Base-by-base conservation (phyloP, 1,139 yeast genomes). In the Hyphopichia buzzinii region DNA sequence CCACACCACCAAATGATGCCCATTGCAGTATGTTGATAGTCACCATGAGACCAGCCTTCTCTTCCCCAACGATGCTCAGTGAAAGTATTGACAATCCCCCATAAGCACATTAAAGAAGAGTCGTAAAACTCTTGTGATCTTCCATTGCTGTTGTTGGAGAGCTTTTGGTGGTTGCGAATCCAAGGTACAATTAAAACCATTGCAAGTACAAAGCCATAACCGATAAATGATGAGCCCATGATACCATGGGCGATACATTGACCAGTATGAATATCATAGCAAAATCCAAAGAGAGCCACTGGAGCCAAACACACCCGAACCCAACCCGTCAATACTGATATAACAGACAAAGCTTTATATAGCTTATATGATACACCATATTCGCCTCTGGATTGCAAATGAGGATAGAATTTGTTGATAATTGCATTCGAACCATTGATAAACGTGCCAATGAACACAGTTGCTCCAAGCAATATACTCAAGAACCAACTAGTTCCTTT, bases 1-100 rank as follows among this genome's bases (percentile, higher is more conserved):
- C 96, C 95, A 39, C 88, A 79, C 94, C 96, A 89, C 95, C 97
- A 90, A 28, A 90, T 74, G 39, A 90, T 84, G 2, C 97, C 97
- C 96, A 90, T 88, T 19, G 95, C 78, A 0, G 97, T 88, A 59
- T 89, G 97, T 62, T 89, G 96, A 56, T 83, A 87, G 56, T 85
- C 95, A 4, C 95, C 94, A 70, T 86, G 94, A 34, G 76, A 72
- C 97, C 97, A 90, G 8, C 70, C 77, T 54, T 87, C 92, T 32
- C 59, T 57, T 25, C 95, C 95, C 97, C 97, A 89, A 44, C 97
- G 68, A 58, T 90, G 97, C 58, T 90, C 97, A 1, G 97, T 90
- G 57, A 90, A 90, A 0, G 97, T 88, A 57, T 90, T 90, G 41
- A 90, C 84, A 27, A 89, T 79, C 4, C 97, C 97, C 96, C 96